Evolutionary conservation across 2,329 filamentous ascomycete genomes (phyloP).

Genomic region (Fusarium tjaetaba): DNA sequence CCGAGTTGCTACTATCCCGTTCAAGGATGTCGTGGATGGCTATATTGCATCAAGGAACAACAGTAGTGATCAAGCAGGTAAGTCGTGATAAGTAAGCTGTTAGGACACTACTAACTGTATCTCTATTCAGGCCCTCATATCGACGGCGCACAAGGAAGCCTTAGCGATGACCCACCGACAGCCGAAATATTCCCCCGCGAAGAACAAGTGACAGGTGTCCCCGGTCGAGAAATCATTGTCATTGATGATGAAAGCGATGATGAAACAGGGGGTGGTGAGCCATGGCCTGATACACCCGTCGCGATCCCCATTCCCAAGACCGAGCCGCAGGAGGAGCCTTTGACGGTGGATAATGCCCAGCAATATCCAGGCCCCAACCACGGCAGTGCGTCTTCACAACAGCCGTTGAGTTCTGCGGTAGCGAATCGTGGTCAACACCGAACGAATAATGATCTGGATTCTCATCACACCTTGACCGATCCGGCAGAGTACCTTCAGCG

Average conservation of each 20-base stretch:
- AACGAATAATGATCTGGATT: not conserved
- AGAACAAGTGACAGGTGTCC: accelerated
- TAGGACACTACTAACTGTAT: accelerated
- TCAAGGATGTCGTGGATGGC: not conserved
- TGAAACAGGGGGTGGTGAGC: accelerated
- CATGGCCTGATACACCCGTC: not conserved
- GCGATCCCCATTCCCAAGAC: accelerated
- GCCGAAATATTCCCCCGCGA: not conserved
- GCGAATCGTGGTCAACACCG: not conserved
- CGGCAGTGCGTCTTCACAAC: accelerated
- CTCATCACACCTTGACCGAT: not conserved
- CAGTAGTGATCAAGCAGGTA: not conserved
- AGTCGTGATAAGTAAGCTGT: accelerated
- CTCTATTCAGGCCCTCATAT: accelerated
- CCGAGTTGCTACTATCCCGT: not conserved
- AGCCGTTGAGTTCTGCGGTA: accelerated
- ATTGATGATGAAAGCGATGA: not conserved
- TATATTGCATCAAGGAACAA: not conserved
- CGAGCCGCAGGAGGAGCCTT: accelerated
- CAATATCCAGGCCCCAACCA: accelerated
- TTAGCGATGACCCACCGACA: not conserved
- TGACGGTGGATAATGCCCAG: accelerated
- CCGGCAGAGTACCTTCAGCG: not conserved
- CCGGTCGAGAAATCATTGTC: not conserved
- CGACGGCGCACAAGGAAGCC: accelerated